Evolutionary conservation across 768 basidiomycete genomes (phyloP).

Genomic region (Boletus eberwhitei): DNA sequence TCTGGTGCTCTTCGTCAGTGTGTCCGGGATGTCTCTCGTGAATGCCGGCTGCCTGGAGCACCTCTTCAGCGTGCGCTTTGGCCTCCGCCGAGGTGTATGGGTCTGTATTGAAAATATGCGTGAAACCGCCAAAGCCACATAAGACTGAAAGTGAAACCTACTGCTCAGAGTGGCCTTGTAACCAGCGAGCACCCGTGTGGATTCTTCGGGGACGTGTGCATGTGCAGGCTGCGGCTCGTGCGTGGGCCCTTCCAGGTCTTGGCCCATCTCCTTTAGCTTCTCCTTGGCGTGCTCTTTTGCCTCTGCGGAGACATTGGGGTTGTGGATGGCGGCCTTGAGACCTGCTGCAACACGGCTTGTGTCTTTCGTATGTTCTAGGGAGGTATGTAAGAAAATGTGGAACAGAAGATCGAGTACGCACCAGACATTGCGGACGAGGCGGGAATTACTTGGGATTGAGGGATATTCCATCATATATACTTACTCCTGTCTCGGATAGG

Average conservation of each 20-base stretch:
- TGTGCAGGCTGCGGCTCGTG: background rate
- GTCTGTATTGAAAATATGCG: conserved; percentile 24
- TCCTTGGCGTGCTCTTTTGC: conserved; percentile 49
- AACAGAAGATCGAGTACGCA: background rate
- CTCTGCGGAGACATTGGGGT: conserved; percentile 54
- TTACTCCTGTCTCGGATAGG: conserved; percentile 6
- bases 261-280: conserved; percentile 41
- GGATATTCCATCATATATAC: background rate
- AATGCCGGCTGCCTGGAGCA: conserved; percentile 46
- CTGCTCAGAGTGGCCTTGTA: conserved; percentile 51
- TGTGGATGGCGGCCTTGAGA: conserved; percentile 55
- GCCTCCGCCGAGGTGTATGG: conserved; percentile 44
- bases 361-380: conserved; percentile 36
- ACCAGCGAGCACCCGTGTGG: conserved; percentile 37
- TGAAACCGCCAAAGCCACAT: background rate
- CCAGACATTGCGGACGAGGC: conserved; percentile 10
- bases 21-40: conserved; percentile 29
- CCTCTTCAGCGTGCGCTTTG: conserved; percentile 52
- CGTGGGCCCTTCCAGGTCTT: conserved; percentile 9
- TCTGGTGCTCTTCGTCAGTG: conserved; percentile 39
- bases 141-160: conserved; percentile 2
- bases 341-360: conserved; percentile 50
- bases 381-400: background rate
- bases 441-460: background rate
- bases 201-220: background rate